Percentiles rank a stretch among this genome's conserved stretches.
Conservation (phyloP, 2,329 filamentous ascomycete species). For the Chalaropsis thielavioides region DNA sequence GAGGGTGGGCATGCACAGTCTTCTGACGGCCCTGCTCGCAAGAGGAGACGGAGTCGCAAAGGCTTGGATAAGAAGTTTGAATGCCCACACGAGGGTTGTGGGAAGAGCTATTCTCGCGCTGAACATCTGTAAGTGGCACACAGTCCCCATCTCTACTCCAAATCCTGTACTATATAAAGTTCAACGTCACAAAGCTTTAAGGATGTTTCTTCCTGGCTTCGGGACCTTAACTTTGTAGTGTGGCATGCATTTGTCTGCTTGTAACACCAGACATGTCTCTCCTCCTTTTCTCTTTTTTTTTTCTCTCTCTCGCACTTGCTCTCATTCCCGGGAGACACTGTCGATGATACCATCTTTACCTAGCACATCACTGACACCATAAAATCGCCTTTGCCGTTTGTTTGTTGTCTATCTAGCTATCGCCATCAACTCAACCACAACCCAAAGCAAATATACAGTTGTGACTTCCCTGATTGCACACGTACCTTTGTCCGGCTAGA, state of each 20-base stretch:
- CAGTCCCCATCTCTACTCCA: not conserved
- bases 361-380: not conserved
- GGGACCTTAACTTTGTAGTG: not conserved
- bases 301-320: not conserved
- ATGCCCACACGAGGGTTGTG: conserved; percentile 74
- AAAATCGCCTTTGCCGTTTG: not conserved
- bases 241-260: not conserved
- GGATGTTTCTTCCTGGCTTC: not conserved
- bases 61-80: conserved; percentile 69
- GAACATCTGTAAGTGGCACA: conserved; percentile 64
- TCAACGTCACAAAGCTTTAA: not conserved
- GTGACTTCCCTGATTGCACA: conserved; percentile 80
- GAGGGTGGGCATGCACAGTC: conserved; percentile 29
- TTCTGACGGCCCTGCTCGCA: conserved; percentile 39
- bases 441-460: conserved; percentile 87
- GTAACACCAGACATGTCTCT: not conserved
- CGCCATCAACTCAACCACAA: conserved; percentile 92
- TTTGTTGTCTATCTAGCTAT: conserved; percentile 36
- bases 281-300: not conserved
- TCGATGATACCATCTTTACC: not conserved
- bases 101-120: conserved; percentile 90
- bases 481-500: conserved; percentile 89
- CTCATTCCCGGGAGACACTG: too few relatives aligned
- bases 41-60: conserved; percentile 59
- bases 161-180: conserved; percentile 16